These are phyloP conservation scores for Aspergillus chevalieri DNA, from an alignment of 2,329 filamentous ascomycete genomes.

Conservation along the genomic window DNA sequence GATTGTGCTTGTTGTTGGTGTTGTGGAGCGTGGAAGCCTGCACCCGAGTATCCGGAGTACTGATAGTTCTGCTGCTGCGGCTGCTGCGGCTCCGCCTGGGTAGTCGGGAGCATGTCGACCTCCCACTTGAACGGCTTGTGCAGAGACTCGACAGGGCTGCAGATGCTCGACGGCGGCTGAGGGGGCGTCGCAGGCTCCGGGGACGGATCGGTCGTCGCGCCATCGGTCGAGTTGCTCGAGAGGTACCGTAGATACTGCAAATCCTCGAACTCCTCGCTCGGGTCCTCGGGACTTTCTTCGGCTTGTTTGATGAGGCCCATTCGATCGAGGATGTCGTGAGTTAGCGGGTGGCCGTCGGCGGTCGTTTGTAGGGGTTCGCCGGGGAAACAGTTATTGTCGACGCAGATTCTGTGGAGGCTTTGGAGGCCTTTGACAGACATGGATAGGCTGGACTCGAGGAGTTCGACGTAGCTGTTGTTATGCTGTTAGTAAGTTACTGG, in stretches of 20 bases:
- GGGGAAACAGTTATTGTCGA: conserved; percentile 39
- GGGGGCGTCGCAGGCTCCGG: conserved; percentile 30
- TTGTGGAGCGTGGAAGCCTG: conserved; percentile 10
- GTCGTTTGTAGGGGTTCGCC: conserved; percentile 36
- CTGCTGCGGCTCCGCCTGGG: conserved; percentile 2
- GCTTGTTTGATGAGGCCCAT: conserved; percentile 40
- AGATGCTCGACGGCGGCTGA: conserved; percentile 22
- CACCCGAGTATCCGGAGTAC: conserved; percentile 17
- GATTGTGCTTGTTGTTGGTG: too few relatives aligned
- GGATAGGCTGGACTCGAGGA: conserved; percentile 40
- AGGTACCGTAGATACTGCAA: conserved; percentile 31
- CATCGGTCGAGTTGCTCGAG: conserved; percentile 29
- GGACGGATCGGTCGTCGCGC: conserved; percentile 33
- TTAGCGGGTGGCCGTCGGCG: conserved; percentile 36
- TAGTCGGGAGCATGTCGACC: conserved; percentile 8
- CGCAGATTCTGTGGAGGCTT: conserved; percentile 36
- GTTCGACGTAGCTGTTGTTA: conserved; percentile 35
- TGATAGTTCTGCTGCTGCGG: background rate
- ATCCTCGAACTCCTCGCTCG: conserved; percentile 30
- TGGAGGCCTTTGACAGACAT: conserved; percentile 39
- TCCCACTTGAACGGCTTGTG: conserved; percentile 24
- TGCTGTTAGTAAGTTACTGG: conserved; percentile 2
- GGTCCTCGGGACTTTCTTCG: conserved; percentile 33
- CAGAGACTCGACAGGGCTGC: conserved; percentile 14
- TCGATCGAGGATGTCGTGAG: conserved; percentile 38